These are phyloP conservation scores for Aspergillus mulundensis DNA, from an alignment of 495 filamentous ascomycete species.

Conservation along the genomic window DNA sequence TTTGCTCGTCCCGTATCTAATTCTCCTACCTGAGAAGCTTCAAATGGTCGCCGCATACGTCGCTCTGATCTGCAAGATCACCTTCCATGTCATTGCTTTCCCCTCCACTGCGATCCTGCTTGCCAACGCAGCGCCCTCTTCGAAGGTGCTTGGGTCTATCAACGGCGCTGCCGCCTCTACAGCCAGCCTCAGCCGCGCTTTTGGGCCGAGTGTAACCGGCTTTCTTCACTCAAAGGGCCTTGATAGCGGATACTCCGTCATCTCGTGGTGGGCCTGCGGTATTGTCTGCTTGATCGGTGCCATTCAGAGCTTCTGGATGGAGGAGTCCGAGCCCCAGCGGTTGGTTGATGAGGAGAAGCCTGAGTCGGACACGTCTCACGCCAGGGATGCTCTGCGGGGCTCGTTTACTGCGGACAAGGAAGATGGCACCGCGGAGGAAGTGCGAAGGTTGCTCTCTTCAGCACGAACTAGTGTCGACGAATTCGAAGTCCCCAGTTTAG, in stretches of 20 bases:
- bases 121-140: conserved; percentile 75
- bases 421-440: conserved; percentile 30
- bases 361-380: conserved; percentile 8
- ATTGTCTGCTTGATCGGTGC: conserved; percentile 72
- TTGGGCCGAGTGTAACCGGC: conserved; percentile 86
- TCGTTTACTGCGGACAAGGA: conserved; percentile 21
- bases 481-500: conserved; percentile 27
- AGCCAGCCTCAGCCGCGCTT: conserved; percentile 79
- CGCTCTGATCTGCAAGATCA: conserved; percentile 83
- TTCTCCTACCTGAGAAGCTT: conserved; percentile 67
- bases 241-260: conserved; percentile 70
- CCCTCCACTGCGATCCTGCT: conserved; percentile 82
- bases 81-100: conserved; percentile 78
- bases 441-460: conserved; percentile 38
- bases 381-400: conserved; percentile 16
- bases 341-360: conserved; percentile 27
- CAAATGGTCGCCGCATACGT: conserved; percentile 70
- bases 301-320: conserved; percentile 51
- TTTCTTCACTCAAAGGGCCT: conserved; percentile 78
- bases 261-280: conserved; percentile 89
- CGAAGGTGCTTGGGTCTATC: conserved; percentile 77
- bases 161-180: conserved; percentile 91
- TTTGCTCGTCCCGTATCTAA: conserved; percentile 80
- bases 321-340: conserved; percentile 36
- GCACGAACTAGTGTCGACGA: conserved; percentile 41